These are phyloP conservation scores for Eucalyptus decipiens DNA, from an alignment of 345 rosid genomes.

Conservation along the genomic window DNA sequence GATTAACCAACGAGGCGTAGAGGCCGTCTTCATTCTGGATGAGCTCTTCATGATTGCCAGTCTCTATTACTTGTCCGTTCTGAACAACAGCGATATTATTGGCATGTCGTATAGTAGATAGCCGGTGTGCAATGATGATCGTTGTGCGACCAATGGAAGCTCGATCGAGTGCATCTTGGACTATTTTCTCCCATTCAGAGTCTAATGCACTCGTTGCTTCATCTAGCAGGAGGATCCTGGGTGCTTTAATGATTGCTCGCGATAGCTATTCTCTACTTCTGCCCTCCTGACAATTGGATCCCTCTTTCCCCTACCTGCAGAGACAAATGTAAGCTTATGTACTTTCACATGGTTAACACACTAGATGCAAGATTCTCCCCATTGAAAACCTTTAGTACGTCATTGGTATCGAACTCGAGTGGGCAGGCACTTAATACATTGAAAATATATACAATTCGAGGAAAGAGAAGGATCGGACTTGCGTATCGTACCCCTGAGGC, in stretches of 20 bases:
- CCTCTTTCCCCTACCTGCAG: slow-evolving; percentile 69
- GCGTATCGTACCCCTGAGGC: slow-evolving; percentile 58
- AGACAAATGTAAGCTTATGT: too few species aligned
- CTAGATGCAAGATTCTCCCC: background rate
- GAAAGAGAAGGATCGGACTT: slow-evolving; percentile 17
- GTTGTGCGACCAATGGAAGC: slow-evolving; percentile 59
- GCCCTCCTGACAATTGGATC: slow-evolving; percentile 73
- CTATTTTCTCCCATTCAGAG: slow-evolving; percentile 48
- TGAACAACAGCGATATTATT: slow-evolving; percentile 39
- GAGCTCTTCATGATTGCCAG: slow-evolving; percentile 46
- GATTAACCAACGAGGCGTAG: slow-evolving; percentile 36
- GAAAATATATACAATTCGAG: background rate
- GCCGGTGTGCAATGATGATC: slow-evolving; percentile 54
- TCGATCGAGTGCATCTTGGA: slow-evolving; percentile 55
- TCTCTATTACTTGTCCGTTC: slow-evolving; percentile 32
- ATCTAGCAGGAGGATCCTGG: slow-evolving; percentile 49
- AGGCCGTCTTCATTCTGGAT: slow-evolving; percentile 25
- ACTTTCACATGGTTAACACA: background rate
- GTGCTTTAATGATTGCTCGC: slow-evolving; percentile 61
- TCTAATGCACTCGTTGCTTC: slow-evolving; percentile 81
- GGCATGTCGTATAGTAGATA: slow-evolving; percentile 58
- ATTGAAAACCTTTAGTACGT: background rate
- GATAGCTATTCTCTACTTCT: slow-evolving; percentile 65
- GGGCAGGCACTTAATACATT: background rate
- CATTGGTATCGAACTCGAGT: background rate